Evolutionary conservation across 768 basidiomycete genomes (phyloP).

Genomic region (Kwoniella shandongensis): DNA sequence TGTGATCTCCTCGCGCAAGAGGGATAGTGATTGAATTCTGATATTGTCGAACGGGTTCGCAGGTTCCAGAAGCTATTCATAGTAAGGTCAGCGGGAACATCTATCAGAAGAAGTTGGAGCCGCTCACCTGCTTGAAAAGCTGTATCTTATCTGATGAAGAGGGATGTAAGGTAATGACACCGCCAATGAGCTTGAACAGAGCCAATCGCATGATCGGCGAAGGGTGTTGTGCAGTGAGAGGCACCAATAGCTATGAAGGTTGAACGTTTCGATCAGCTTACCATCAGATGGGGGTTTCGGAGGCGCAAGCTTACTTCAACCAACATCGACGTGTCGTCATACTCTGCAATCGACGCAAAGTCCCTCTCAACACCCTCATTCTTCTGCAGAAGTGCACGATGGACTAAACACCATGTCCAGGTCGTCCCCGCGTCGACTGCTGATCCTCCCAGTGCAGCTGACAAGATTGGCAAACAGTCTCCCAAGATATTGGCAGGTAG

Average conservation of each 20-base stretch:
- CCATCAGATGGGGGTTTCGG: neutral
- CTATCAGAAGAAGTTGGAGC: neutral
- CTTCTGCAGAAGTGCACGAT: neutral
- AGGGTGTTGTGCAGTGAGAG: slow-evolving; percentile 22
- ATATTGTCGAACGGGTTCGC: slow-evolving; percentile 39
- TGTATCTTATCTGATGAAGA: slow-evolving; percentile 19
- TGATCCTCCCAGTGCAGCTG: slow-evolving; percentile 20
- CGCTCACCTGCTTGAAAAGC: slow-evolving; percentile 33
- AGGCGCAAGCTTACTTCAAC: slow-evolving; percentile 33
- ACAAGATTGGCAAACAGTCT: slow-evolving; percentile 23
- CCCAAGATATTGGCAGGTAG: neutral
- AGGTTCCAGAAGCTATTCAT: slow-evolving; percentile 32
- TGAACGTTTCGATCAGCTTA: neutral
- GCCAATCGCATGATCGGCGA: slow-evolving; percentile 23
- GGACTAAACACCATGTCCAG: slow-evolving; percentile 21
- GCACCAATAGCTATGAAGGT: slow-evolving; percentile 23
- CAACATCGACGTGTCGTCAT: slow-evolving; percentile 25
- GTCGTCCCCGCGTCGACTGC: slow-evolving; percentile 21
- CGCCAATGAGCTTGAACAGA: slow-evolving; percentile 32
- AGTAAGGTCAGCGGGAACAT: neutral
- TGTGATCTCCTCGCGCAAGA: slow-evolving; percentile 28
- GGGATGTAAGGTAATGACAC: slow-evolving; percentile 10
- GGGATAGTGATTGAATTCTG: slow-evolving; percentile 23
- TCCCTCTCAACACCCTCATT: neutral
- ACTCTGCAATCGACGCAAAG: slow-evolving; percentile 3